Conservation (phyloP, 176 grass and related monocot species). For the Aegilops tauschii region DNA sequence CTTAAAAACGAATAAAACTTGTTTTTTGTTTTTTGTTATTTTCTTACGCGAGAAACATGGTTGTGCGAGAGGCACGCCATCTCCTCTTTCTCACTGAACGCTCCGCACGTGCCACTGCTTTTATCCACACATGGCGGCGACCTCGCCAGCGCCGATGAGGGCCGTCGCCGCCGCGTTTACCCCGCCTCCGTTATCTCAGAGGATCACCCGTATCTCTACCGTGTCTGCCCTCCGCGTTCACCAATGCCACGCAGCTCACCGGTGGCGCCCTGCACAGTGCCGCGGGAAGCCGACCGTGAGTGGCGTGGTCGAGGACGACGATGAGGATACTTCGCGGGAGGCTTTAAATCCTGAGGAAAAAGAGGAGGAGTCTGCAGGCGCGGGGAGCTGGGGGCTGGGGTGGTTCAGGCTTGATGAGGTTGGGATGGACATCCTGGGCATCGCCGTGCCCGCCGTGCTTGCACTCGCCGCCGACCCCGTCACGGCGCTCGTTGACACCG, state of each 20-base stretch:
- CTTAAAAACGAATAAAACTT: no score
- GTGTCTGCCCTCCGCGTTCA: neutral
- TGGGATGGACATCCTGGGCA: conserved; percentile 42
- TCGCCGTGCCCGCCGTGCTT: conserved; percentile 48
- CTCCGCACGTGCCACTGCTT: neutral
- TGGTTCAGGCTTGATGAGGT: conserved; percentile 39
- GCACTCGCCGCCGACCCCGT: conserved; percentile 66
- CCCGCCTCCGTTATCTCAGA: neutral
- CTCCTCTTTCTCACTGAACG: neutral
- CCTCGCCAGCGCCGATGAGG: conserved; percentile 43
- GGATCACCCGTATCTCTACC: neutral
- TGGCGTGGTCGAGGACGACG: conserved; percentile 8
- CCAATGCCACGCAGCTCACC: neutral
- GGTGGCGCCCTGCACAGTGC: conserved; percentile 9
- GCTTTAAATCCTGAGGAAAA: neutral
- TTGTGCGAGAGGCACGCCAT: neutral
- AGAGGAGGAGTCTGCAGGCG: neutral
- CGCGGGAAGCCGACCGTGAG: conserved; percentile 20
- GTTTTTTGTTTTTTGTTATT: no score
- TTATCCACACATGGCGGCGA: conserved; percentile 23
- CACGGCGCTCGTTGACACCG: conserved; percentile 61
- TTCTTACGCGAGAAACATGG: no score
- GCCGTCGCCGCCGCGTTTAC: neutral
- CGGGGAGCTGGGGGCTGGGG: neutral
- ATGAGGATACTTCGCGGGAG: neutral